Evolutionary conservation across 2,329 filamentous ascomycete genomes (phyloP), one percentile per base, ranked within the genome.

Genomic region (Pezicula carpinea): DNA sequence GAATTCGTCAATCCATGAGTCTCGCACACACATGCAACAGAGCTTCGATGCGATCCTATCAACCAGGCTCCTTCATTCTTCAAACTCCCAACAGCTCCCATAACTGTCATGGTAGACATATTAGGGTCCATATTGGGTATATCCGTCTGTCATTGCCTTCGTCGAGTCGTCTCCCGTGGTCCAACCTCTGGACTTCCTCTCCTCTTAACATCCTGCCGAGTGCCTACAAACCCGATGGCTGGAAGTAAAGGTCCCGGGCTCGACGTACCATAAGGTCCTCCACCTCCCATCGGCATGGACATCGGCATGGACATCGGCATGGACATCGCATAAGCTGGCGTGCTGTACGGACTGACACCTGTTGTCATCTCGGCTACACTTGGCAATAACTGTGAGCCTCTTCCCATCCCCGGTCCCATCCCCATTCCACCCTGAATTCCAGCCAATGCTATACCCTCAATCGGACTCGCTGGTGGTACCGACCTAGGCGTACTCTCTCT

Each of bases 291-390:
- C 13, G 26, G 8, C 8, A 5, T 8, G 5, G 5, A 5, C 22
- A 23, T 23, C 8, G 22, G 13, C 4, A 8, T 51, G 18, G 43
- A 35, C 51, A 53, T 53, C 1, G 57, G 53, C 56, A 57, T 54
- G 32, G 59, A 59, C 43, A 70, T 62, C 6, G 74, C 71, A 58
- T 78, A 79, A 1, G 76, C 74, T 33, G 76, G 75, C n/a, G 76
- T 76, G 53, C 68, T 76, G 59, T 83, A 83, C 1, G 79, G 77
- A 53, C 75, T 80, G 26, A 82, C 69, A 11, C 81, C 80, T 0
- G 80, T 83, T 2, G 81, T 84, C 56, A 85, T 71, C 59, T 85
- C 80, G 31, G 77, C 75, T 14, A 85, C 71, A 43, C 79, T 74
- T 1, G 81, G 81, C n/a, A 85, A 66, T 51, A 76, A 68, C 43